Base-by-base conservation (phyloP, 331 rosid species). In the Arachis monticola region DNA sequence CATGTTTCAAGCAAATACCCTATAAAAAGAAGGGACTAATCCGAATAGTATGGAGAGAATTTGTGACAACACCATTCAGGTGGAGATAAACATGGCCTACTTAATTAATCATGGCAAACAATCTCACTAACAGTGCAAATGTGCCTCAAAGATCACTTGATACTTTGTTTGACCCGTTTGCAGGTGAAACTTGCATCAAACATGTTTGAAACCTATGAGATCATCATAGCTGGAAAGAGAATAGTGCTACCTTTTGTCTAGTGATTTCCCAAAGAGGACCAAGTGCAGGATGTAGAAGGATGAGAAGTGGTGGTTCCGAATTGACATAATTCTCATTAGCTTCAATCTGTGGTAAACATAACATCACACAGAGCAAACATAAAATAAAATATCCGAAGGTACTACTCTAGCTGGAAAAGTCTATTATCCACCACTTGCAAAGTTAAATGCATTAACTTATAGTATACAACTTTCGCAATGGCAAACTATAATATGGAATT, bases 261-360 rank as follows among this genome's bases (percentile, higher is more conserved):
- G 91, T 80, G 78, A 95, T 87, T 83, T 92, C 97, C 99, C 99
- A 95, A 73, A 95, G 97, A 35, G 99, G 97, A 70, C 99, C 99
- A 68, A 95, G 97, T 82, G 97, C 88, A 76, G 99, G 99, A 80
- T 92, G 97, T 81, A 92, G 83, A 77, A 92, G 91, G 67, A 95
- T 85, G 79, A 95, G 93, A 90, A 90, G 92, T 57, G 99, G 97
- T 14, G 99, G 99, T 70, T 88, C 99, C 5, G 91, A 88, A 88
- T 81, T 80, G 60, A 80, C 59, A 80, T 92, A 95, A 73, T 76
- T 88, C 74, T 89, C 91, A 73, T 95, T 89, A 67, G 84, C 84
- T 87, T 77, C 85, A 84, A 95, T 85, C 99, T 95, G 93, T 82
- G 79, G 57, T 35, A 35, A 35, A 35, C 40, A 35, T 35, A 0